Base-by-base conservation (phyloP, 1,284 basidiomycete genomes). In the Phylloboletellus chloephorus region DNA sequence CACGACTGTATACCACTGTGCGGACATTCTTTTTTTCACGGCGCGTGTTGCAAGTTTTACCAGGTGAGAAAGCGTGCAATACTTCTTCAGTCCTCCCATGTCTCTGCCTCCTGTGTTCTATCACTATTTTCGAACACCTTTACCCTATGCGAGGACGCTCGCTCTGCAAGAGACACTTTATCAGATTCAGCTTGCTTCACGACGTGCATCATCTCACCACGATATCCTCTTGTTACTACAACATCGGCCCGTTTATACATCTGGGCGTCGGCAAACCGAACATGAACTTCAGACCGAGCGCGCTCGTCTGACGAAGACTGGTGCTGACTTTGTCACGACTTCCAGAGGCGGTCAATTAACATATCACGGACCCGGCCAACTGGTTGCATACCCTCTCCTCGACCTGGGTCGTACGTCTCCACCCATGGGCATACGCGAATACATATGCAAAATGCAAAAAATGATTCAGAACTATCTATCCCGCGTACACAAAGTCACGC, bases 321-420 rank as follows among this genome's bases (percentile, higher is more conserved):
- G 94, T 12, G 94, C 95, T 0, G 90, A 95, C 57, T 95, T 95
- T 59, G 75, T 87, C 28, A 69, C 78, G 23, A 85, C 93, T 2
- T 76, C 81, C 48, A 75, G 96, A 45, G 95, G 95, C 8, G 95
- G 95, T 2, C 84, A 97, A 64, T 77, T 93, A 42, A 99, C 96
- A 2, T 99, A 92, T 64, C 96, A 99, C 63, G 96, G 96, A 0
- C 95, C 95, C 0, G 96, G 96, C 2, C 96, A 99, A 65, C 72
- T 99, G 48, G 88, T 97, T 10, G 96, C 92, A 23, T 99, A 99
- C 59, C 91, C 93, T 1, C 75, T 98, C 37, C 71, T 98, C 31
- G 93, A 98, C 65, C 73, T 98, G 12, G 68, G 69, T 25, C 74
- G 75, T 29, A 68, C 70, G 43, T 61, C 67, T 17, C 74, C 77